phyloP scores from a whole-genome alignment of 352 stramenopile species.

The Phytopythium oedochilum region DNA sequence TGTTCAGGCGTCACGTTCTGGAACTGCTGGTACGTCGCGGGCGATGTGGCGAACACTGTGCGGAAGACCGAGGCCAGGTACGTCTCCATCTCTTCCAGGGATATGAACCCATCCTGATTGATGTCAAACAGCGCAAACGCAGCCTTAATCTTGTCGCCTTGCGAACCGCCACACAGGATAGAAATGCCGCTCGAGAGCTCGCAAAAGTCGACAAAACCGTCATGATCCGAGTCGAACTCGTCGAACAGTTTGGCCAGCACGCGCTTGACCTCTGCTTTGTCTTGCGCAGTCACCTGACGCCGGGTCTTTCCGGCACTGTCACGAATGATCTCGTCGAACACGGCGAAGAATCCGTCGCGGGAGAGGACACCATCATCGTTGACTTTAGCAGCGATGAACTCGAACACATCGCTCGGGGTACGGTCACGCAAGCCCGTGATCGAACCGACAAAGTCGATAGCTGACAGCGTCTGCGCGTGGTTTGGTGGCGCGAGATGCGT shows the following conservation, averaged over 20 bases:
- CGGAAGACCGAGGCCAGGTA: constrained; percentile 83
- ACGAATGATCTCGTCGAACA: constrained; percentile 60
- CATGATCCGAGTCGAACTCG: constrained; percentile 68
- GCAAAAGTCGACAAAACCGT: constrained; percentile 84
- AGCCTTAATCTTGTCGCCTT: constrained; percentile 77
- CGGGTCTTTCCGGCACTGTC: constrained; percentile 21
- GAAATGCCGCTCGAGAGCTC: constrained; percentile 82
- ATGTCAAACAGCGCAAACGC: constrained; percentile 87
- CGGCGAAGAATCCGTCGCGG: constrained; percentile 55
- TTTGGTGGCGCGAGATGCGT: constrained; percentile 1
- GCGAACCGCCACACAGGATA: constrained; percentile 69
- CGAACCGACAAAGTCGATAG: constrained; percentile 54
- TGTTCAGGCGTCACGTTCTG: constrained; percentile 57
- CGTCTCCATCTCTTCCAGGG: constrained; percentile 78
- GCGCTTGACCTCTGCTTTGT: constrained; percentile 31
- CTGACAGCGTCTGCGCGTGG: constrained; percentile 22
- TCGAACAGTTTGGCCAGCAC: constrained; percentile 71
- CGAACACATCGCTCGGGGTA: constrained; percentile 68
- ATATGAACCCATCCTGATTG: constrained; percentile 85
- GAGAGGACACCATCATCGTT: constrained; percentile 80
- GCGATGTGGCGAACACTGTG: constrained; percentile 74
- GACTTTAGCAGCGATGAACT: constrained; percentile 76
- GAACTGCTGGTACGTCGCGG: constrained; percentile 32
- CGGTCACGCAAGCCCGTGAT: constrained; percentile 51
- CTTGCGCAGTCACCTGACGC: constrained; percentile 16